Base-by-base conservation (phyloP, 495 filamentous ascomycete species). In the Parathielavia hyrcaniae region DNA sequence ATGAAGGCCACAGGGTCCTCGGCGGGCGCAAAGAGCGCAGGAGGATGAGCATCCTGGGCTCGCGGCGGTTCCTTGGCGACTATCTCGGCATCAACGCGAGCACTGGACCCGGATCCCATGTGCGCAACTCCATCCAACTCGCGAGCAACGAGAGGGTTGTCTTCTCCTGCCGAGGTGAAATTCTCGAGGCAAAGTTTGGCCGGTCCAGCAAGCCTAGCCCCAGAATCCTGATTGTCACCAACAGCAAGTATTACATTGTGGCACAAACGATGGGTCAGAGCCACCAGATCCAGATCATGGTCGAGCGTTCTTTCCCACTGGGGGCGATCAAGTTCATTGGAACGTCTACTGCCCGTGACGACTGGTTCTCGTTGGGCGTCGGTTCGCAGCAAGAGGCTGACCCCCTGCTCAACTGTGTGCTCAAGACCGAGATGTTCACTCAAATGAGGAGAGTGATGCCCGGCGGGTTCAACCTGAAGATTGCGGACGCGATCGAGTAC, bases 361-460 rank as follows among this genome's bases (percentile, higher is more conserved):
- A 97, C 72, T 99, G 95, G 95, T 96, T 97, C 67, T 88, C 91
- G 0, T 70, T 99, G 49, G 87, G 92, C 5, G 80, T 95, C 43
- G 91, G 91, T 36, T 91, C 89, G 14, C 83, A 81, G 14, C 88
- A 96, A 66, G 93, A 96, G 67, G 79, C 95, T 0, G 95, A 99
- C 72, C 90, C 92, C 8, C 78, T 99, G 36, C 70, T 97, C 45
- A 93, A 83, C 71, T 99, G 95, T 67, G 75, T 96, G 32, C 85
- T 99, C 70, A 99, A 99, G 77, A 97, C 92, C 0, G 95, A 99
- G 65, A 86, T 99, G 64, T 93, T 97, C 68, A 96, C 91, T 9
- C 91, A 96, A 49, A 82, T 98, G 64, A 81, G 82, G 67, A 80
- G 77, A 43, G 82, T 78, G 39, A 84, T 90, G 69, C 88, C 86